These are phyloP conservation scores for Croton setiger DNA, from an alignment of 441 rosid species.

Conservation along the genomic window DNA sequence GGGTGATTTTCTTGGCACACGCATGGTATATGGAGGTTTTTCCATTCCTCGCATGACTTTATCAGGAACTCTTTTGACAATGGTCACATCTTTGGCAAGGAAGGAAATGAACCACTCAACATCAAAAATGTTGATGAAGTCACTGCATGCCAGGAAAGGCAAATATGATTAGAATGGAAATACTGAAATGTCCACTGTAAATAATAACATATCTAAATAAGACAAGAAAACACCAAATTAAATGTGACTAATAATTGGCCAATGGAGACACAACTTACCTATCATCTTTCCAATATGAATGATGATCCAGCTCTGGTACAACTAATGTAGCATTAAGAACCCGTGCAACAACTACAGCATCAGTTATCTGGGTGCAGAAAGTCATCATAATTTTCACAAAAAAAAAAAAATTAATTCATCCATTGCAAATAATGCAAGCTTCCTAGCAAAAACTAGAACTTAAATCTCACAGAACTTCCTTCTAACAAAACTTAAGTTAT, in stretches of 20 bases:
- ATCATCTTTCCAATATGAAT: slow-evolving; percentile 93
- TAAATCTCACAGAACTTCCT: not conserved
- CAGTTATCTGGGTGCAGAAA: slow-evolving; percentile 65
- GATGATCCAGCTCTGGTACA: slow-evolving; percentile 94
- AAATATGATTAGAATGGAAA: slow-evolving; percentile 1
- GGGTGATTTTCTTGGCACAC: slow-evolving; percentile 93
- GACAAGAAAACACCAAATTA: slow-evolving; percentile 6
- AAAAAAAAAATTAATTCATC: not conserved
- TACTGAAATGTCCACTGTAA: not conserved
- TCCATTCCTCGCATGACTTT: slow-evolving; percentile 92
- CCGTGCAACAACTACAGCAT: slow-evolving; percentile 95
- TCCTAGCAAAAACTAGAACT: slow-evolving; percentile 2
- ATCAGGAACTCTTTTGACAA: slow-evolving; percentile 93
- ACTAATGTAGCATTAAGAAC: slow-evolving; percentile 95
- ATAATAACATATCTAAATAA: not conserved
- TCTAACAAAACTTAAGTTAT: slow-evolving; percentile 10
- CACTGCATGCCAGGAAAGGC: slow-evolving; percentile 53
- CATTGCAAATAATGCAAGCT: not conserved
- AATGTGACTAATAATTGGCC: not conserved
- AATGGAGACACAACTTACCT: slow-evolving; percentile 47
- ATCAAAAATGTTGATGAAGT: slow-evolving; percentile 84
- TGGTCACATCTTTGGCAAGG: slow-evolving; percentile 85
- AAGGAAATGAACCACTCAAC: slow-evolving; percentile 87
- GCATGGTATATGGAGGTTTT: slow-evolving; percentile 92
- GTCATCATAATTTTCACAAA: slow-evolving; percentile 14